A percentile compares a stretch with the other conserved stretches of the same genome.
phyloP scores from a whole-genome alignment of 116 monocot genomes.

The Cymodocea nodosa region DNA sequence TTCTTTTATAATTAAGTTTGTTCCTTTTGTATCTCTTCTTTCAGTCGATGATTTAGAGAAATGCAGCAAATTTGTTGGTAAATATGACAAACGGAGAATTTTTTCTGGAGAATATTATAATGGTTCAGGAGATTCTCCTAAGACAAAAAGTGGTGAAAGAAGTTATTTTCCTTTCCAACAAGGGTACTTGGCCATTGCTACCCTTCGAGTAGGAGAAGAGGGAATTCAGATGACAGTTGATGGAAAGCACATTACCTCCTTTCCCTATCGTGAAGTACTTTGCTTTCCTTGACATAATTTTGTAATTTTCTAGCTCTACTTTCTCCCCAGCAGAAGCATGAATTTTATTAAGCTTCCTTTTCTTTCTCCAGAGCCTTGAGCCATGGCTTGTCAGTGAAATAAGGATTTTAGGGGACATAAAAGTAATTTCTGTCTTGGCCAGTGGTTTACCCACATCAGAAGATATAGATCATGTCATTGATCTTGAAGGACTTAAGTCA shows the following conservation, averaged over 20 bases:
- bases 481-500: slow-evolving; percentile 61
- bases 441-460: slow-evolving; percentile 93
- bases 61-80: slow-evolving; percentile 56
- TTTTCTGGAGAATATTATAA: slow-evolving; percentile 12
- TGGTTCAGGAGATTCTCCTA: slow-evolving; percentile 19
- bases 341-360: not conserved
- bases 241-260: slow-evolving; percentile 89
- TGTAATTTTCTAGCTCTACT: not conserved
- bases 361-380: slow-evolving; percentile 64
- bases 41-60: slow-evolving; percentile 73
- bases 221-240: slow-evolving; percentile 96
- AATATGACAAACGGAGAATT: slow-evolving; percentile 22
- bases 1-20: not conserved
- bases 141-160: slow-evolving; percentile 13
- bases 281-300: slow-evolving; percentile 1
- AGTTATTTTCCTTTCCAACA: slow-evolving; percentile 80
- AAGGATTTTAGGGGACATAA: slow-evolving; percentile 83
- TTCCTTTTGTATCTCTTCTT: slow-evolving; percentile 4
- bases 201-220: slow-evolving; percentile 67
- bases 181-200: slow-evolving; percentile 71
- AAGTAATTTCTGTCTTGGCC: slow-evolving; percentile 64
- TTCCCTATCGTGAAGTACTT: slow-evolving; percentile 82
- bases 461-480: slow-evolving; percentile 55
- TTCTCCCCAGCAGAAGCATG: not conserved
- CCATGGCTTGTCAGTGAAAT: slow-evolving; percentile 92